Base-by-base conservation (phyloP, 352 stramenopile species). In the Blastocystis hominis region DNA sequence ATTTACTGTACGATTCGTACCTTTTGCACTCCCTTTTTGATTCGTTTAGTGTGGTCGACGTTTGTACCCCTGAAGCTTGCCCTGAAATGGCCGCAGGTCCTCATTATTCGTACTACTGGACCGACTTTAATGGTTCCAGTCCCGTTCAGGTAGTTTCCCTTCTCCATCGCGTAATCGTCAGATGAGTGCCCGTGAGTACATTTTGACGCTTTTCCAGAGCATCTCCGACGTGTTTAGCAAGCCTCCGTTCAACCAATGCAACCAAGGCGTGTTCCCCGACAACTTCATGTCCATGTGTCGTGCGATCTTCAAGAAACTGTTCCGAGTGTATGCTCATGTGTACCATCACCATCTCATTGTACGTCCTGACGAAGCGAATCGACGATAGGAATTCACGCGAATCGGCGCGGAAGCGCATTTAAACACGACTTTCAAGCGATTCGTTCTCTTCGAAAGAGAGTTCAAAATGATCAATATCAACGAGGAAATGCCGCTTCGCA, bases 391-490 rank as follows among this genome's bases (percentile, higher is more conserved):
- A 62, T 87, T 87, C 36, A 87, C 62, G 40, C 94, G 94, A 88
- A 93, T 94, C 78, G 92, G 92, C 6, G 92, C 93, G 15, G 93
- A 95, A 89, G 92, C 92, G 53, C 92, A 95, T 70, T 89, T 95
- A 50, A 95, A 95, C 89, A 94, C 93, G 87, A 94, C 91, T 87
- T 95, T 95, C 89, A 95, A 95, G 89, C 92, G 94, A 89, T 95
- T 95, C 77, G 94, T 94, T 87, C 89, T 92, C 9, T 94, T 95
- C 69, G 92, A 93, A 66, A 91, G 89, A 59, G 91, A 93, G 84
- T 94, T 94, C 75, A 92, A 95, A 42, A 90, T 95, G 56, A 91
- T 95, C 2, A 92, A 94, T 89, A 92, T 91, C 78, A 92, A 92
- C 20, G 92, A 95, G 75, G 91, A 94, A 90, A 90, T 94, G 84